These are phyloP conservation scores for Erysimum cheiranthoides DNA, from an alignment of 345 rosid genomes.

Conservation along the genomic window DNA sequence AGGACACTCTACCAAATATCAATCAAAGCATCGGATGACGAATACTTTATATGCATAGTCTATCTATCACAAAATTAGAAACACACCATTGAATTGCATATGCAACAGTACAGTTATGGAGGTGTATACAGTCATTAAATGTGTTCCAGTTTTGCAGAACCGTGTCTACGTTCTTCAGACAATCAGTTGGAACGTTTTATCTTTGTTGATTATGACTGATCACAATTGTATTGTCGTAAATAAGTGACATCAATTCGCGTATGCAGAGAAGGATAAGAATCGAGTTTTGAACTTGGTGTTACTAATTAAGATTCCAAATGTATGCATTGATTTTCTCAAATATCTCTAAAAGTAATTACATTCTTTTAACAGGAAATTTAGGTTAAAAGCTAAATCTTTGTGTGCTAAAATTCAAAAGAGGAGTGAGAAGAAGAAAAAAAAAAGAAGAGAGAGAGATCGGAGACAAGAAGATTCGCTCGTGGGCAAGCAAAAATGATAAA, in stretches of 20 bases:
- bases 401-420: slow-evolving; percentile 19
- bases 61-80: neutral
- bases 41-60: slow-evolving; percentile 19
- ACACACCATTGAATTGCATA: slow-evolving; percentile 36
- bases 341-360: slow-evolving; percentile 15
- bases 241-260: neutral
- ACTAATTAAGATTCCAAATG: neutral
- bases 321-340: slow-evolving; percentile 10
- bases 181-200: slow-evolving; percentile 14
- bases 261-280: neutral
- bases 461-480: slow-evolving; percentile 46
- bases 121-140: slow-evolving; percentile 27
- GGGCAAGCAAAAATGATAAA: slow-evolving; percentile 37
- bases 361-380: slow-evolving; percentile 3
- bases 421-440: slow-evolving; percentile 34
- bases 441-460: slow-evolving; percentile 30
- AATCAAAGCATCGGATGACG: slow-evolving; percentile 18
- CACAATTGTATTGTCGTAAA: slow-evolving; percentile 13
- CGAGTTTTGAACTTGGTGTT: slow-evolving; percentile 14
- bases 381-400: slow-evolving; percentile 39
- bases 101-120: slow-evolving; percentile 1
- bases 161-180: slow-evolving; percentile 41
- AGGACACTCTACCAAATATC: slow-evolving; percentile 30
- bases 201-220: slow-evolving; percentile 14
- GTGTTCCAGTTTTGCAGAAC: slow-evolving; percentile 29